phyloP scores from a whole-genome alignment of 1,284 basidiomycete species.

The Boletus sp. region DNA sequence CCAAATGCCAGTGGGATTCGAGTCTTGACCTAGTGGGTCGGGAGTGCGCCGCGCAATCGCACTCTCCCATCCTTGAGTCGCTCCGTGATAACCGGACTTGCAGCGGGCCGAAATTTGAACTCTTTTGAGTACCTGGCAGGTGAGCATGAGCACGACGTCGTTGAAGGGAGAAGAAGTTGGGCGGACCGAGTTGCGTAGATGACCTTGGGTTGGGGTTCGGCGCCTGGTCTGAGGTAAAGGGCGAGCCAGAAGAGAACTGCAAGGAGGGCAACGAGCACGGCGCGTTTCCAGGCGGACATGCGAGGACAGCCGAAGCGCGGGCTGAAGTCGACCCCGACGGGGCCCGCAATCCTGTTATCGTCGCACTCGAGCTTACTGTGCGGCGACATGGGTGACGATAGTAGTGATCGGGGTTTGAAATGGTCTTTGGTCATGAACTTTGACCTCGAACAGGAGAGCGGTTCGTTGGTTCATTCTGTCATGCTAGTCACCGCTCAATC shows the following conservation, averaged over 20 bases:
- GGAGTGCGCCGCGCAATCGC: conserved; percentile 42
- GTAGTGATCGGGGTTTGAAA: conserved; percentile 1
- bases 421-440: not conserved
- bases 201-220: conserved; percentile 29
- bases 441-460: conserved; percentile 13
- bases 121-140: conserved; percentile 47
- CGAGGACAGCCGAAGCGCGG: conserved; percentile 31
- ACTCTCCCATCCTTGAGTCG: conserved; percentile 42
- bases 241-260: conserved; percentile 43
- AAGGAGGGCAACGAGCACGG: conserved; percentile 38
- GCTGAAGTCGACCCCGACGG: not conserved
- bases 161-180: too few relatives aligned
- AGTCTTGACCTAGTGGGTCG: conserved; percentile 14
- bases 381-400: not conserved
- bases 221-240: conserved; percentile 31
- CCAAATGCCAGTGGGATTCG: not conserved
- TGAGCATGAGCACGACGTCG: not conserved
- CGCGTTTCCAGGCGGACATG: conserved; percentile 40
- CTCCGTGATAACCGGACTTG: conserved; percentile 53
- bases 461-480: conserved; percentile 3
- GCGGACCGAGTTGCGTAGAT: conserved; percentile 36
- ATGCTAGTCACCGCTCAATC: conserved; percentile 5
- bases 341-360: too few relatives aligned
- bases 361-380: not conserved
- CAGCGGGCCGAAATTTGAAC: conserved; percentile 50